phyloP scores from a whole-genome alignment of 768 basidiomycete genomes.

The Lactarius psammicola region DNA sequence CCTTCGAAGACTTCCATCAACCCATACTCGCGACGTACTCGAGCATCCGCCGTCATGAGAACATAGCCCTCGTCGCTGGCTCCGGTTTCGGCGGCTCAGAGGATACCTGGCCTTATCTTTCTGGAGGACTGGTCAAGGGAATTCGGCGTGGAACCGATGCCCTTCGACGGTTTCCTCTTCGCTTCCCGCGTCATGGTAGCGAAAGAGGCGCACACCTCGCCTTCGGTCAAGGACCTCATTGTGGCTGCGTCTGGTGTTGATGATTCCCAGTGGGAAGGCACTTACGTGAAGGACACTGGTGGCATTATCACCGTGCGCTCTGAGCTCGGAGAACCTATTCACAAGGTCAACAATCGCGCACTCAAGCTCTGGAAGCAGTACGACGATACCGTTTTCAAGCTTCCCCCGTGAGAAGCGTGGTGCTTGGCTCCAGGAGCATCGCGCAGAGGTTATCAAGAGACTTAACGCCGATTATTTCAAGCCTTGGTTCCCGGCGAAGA shows the following conservation, averaged over 20 bases:
- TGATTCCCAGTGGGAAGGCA: constrained; percentile 90
- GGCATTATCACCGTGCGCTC: constrained; percentile 96
- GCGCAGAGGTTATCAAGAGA: constrained; percentile 85
- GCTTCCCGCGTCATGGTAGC: constrained; percentile 98
- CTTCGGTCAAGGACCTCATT: constrained; percentile 95
- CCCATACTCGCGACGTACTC: constrained; percentile 90
- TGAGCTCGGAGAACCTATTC: constrained; percentile 97
- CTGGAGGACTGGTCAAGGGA: constrained; percentile 90
- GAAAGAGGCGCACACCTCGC: constrained; percentile 94
- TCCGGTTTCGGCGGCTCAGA: constrained; percentile 95
- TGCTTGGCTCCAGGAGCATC: constrained; percentile 83
- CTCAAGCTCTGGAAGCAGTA: constrained; percentile 99
- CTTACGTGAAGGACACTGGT: constrained; percentile 90
- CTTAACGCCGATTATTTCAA: constrained; percentile 95
- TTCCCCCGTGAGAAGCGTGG: constrained; percentile 95
- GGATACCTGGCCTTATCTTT: constrained; percentile 95
- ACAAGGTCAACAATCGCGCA: constrained; percentile 96
- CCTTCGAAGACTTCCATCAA: constrained; percentile 98
- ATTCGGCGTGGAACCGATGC: constrained; percentile 91
- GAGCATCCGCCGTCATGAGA: constrained; percentile 82
- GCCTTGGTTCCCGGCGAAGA: constrained; percentile 97
- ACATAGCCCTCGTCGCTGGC: constrained; percentile 88
- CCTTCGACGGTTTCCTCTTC: constrained; percentile 96
- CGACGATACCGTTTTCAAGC: constrained; percentile 91
- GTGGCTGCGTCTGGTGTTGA: constrained; percentile 90